Conservation (phyloP, 441 rosid genomes). For the Kokia cookei region DNA sequence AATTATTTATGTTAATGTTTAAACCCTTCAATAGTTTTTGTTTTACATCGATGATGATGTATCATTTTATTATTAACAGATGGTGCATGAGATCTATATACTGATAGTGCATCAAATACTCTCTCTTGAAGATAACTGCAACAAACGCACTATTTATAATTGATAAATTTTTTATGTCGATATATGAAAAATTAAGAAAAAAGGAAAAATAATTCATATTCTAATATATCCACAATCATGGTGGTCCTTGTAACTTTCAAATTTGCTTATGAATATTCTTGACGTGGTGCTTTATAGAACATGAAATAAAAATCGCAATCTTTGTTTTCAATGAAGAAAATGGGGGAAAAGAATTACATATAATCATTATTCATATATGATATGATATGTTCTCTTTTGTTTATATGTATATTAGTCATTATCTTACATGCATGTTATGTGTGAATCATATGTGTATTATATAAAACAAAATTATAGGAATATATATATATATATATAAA, state of each 20-base stretch:
- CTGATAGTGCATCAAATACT: too few relatives aligned
- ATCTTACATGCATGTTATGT: too few relatives aligned
- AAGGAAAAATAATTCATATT: not conserved
- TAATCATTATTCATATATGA: not conserved
- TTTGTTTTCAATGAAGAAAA: not conserved
- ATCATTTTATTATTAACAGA: too few relatives aligned
- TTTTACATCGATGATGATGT: too few relatives aligned
- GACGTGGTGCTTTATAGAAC: not conserved
- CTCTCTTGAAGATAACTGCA: too few relatives aligned
- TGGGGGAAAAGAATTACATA: not conserved
- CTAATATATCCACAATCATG: not conserved
- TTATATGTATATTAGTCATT: not conserved
- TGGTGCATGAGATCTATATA: too few relatives aligned
- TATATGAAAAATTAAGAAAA: not conserved
- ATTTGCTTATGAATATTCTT: slow-evolving; percentile 3
- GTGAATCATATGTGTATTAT: too few relatives aligned
- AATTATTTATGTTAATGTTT: too few relatives aligned
- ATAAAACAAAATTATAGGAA: too few relatives aligned
- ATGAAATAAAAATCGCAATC: not conserved
- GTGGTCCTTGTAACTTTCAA: not conserved
- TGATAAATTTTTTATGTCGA: not conserved
- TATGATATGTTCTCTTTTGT: not conserved
- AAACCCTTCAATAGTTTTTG: too few relatives aligned
- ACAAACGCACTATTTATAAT: too few relatives aligned
- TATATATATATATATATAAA: too few relatives aligned